These are phyloP conservation scores for Neonectria magnoliae DNA, from an alignment of 2,329 filamentous ascomycete genomes.

Conservation along the genomic window DNA sequence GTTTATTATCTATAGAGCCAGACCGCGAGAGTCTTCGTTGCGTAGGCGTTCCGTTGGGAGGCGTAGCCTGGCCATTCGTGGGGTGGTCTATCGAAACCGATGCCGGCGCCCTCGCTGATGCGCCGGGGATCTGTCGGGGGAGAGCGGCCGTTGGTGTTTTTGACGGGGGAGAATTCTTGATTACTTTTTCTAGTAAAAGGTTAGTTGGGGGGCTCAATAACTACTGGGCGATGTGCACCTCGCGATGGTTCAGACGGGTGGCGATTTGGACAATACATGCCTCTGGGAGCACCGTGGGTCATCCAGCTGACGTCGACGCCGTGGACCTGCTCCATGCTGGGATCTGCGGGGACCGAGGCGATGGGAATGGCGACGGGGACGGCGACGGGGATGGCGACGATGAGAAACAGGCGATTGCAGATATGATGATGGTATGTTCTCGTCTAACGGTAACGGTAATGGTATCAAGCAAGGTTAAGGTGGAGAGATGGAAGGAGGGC, in stretches of 20 bases:
- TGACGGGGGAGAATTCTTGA: constrained; percentile 44
- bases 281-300: constrained; percentile 82
- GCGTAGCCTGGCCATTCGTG: constrained; percentile 37
- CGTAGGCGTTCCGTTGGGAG: constrained; percentile 38
- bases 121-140: constrained; percentile 47
- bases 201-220: constrained; percentile 21
- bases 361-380: not conserved
- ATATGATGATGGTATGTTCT: not conserved
- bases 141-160: constrained; percentile 43
- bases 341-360: constrained; percentile 15
- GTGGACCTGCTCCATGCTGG: constrained; percentile 80
- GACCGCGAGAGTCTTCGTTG: constrained; percentile 46
- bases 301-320: constrained; percentile 92
- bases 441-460: not conserved
- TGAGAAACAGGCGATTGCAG: constrained; percentile 11
- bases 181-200: constrained; percentile 42
- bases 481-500: not conserved
- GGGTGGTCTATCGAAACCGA: constrained; percentile 35
- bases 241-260: constrained; percentile 30
- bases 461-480: not conserved
- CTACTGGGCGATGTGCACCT: constrained; percentile 26
- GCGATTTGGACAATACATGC: constrained; percentile 59
- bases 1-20: constrained; percentile 51
- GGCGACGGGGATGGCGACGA: constrained; percentile 24
- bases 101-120: constrained; percentile 43